These are phyloP conservation scores for Aureobasidium sp. DNA, from an alignment of 2,329 filamentous ascomycete species.

Conservation along the genomic window DNA sequence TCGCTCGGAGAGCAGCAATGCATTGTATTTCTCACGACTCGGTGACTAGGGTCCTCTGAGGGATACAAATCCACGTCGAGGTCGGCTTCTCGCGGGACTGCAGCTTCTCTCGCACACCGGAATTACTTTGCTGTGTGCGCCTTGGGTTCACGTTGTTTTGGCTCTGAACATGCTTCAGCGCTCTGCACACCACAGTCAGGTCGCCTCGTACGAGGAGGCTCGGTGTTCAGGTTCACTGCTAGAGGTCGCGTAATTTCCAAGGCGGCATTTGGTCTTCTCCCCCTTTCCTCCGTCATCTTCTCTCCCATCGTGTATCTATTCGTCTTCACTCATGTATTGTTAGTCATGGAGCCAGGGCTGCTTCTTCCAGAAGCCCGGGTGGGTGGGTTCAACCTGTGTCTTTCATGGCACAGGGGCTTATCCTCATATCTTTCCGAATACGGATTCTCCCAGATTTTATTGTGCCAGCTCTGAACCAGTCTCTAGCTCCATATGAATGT, in stretches of 20 bases:
- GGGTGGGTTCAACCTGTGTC: not conserved
- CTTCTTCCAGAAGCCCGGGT: not conserved
- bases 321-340: not conserved
- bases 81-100: not conserved
- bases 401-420: not conserved
- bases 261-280: not conserved
- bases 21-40: not conserved
- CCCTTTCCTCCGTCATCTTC: not conserved
- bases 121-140: not conserved
- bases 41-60: not conserved
- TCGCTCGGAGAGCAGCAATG: not conserved
- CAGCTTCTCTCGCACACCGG: not conserved
- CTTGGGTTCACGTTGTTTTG: too few species aligned
- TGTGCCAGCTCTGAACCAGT: not conserved
- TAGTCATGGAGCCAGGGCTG: slow-evolving; percentile 1
- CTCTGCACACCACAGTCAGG: not conserved
- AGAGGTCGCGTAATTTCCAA: not conserved
- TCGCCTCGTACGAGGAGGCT: not conserved
- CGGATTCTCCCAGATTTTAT: too few species aligned
- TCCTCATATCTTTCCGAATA: not conserved
- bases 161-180: not conserved
- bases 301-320: not conserved
- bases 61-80: not conserved
- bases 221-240: not conserved
- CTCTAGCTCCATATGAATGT: too few species aligned